Conservation (phyloP, 2,329 filamentous ascomycete genomes). For the Botrytis tulipae region DNA sequence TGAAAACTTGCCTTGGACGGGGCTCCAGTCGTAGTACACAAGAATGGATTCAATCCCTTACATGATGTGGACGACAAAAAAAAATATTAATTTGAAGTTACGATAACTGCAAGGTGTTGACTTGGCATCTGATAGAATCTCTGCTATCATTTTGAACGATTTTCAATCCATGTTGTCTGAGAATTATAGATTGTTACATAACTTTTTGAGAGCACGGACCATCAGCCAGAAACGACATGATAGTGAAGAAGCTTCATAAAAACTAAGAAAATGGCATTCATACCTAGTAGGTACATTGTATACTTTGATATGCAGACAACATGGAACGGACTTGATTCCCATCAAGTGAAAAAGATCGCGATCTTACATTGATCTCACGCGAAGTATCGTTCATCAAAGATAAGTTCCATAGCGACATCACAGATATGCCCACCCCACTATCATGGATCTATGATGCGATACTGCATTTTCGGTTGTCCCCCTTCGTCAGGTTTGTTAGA, state of each 20-base stretch:
- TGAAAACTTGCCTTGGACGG: not conserved
- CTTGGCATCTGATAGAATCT: not conserved
- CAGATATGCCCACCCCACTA: not conserved
- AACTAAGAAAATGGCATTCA: not conserved
- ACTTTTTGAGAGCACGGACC: not conserved
- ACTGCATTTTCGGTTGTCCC: constrained; percentile 1
- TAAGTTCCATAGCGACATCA: not conserved
- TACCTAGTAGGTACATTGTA: not conserved
- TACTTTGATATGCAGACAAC: not conserved
- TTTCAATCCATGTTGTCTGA: not conserved
- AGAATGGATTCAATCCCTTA: not conserved
- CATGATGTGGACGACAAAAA: not conserved
- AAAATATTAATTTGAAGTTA: not conserved
- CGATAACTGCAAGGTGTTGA: not conserved
- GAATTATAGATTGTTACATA: not conserved
- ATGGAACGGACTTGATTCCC: not conserved
- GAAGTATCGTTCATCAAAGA: not conserved
- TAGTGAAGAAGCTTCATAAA: not conserved
- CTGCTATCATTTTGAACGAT: not conserved
- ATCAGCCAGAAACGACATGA: not conserved
- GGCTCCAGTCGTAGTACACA: not conserved
- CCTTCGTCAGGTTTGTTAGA: not conserved
- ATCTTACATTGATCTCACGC: not conserved
- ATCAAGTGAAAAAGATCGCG: not conserved
- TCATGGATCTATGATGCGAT: constrained; percentile 1